phyloP scores from a whole-genome alignment of 2,329 filamentous ascomycete genomes.

The Juglanconis sp. region DNA sequence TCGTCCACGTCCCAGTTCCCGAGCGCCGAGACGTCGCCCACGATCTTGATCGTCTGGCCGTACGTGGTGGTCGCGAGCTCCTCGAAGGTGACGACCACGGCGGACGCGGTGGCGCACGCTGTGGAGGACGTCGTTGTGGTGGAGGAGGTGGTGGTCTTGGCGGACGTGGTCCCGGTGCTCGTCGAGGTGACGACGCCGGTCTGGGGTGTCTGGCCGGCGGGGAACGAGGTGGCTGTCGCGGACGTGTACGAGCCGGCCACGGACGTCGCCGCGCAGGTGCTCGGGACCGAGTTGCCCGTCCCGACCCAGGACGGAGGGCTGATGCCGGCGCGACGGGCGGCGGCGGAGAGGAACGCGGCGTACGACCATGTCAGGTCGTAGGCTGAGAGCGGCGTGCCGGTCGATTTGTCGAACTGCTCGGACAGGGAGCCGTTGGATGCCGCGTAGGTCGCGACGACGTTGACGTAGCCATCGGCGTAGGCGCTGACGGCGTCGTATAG shows the following conservation, averaged over 20 bases:
- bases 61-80: slow-evolving; percentile 53
- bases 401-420: slow-evolving; percentile 61
- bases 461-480: slow-evolving; percentile 61
- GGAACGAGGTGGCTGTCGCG: slow-evolving; percentile 47
- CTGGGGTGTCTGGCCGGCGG: slow-evolving; percentile 44
- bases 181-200: slow-evolving; percentile 27
- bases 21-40: slow-evolving; percentile 56
- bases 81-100: slow-evolving; percentile 62
- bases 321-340: slow-evolving; percentile 51
- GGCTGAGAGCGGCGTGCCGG: slow-evolving; percentile 57
- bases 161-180: slow-evolving; percentile 28
- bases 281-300: slow-evolving; percentile 44
- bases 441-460: slow-evolving; percentile 61
- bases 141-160: slow-evolving; percentile 22
- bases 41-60: slow-evolving; percentile 64
- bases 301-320: slow-evolving; percentile 57
- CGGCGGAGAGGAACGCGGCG: slow-evolving; percentile 64
- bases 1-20: slow-evolving; percentile 58
- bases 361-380: slow-evolving; percentile 72
- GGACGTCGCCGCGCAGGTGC: slow-evolving; percentile 44
- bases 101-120: slow-evolving; percentile 36
- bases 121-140: slow-evolving; percentile 26
- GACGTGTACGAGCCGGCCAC: slow-evolving; percentile 49
- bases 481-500: slow-evolving; percentile 55
- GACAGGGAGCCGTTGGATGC: slow-evolving; percentile 59